phyloP scores from a whole-genome alignment of 306 rosid genomes.

The Fragaria nilgerrensis region DNA sequence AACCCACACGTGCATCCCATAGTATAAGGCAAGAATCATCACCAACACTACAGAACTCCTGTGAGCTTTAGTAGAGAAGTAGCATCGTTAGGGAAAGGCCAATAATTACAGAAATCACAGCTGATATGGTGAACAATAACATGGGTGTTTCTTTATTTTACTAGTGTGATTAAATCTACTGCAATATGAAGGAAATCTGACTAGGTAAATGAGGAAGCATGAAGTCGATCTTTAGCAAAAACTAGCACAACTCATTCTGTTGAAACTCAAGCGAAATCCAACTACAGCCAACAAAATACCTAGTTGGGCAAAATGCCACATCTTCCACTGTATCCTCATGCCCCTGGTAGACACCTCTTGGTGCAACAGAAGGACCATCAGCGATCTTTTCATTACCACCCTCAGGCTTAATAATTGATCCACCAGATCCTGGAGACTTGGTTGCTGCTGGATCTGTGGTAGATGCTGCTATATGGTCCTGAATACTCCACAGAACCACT shows the following conservation, averaged over 20 bases:
- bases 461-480: conserved; percentile 79
- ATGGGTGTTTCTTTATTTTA: neutral
- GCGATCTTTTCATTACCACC: conserved; percentile 68
- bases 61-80: conserved; percentile 61
- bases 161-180: neutral
- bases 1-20: conserved; percentile 96
- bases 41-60: conserved; percentile 99
- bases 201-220: neutral
- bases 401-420: conserved; percentile 75
- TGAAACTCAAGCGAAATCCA: neutral
- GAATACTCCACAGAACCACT: conserved; percentile 98
- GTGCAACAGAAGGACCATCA: conserved; percentile 88
- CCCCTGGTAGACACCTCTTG: conserved; percentile 87
- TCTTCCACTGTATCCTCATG: conserved; percentile 98
- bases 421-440: conserved; percentile 60
- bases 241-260: neutral
- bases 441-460: conserved; percentile 53
- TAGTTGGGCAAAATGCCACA: conserved; percentile 95
- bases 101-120: neutral
- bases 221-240: neutral
- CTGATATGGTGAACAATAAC: conserved; percentile 12
- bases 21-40: conserved; percentile 96
- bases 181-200: neutral
- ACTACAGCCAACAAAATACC: conserved; percentile 45
- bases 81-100: conserved; percentile 33